Evolutionary conservation across 2,329 filamentous ascomycete genomes (phyloP).

Genomic region (Teratosphaeria pseudoeucalypti): DNA sequence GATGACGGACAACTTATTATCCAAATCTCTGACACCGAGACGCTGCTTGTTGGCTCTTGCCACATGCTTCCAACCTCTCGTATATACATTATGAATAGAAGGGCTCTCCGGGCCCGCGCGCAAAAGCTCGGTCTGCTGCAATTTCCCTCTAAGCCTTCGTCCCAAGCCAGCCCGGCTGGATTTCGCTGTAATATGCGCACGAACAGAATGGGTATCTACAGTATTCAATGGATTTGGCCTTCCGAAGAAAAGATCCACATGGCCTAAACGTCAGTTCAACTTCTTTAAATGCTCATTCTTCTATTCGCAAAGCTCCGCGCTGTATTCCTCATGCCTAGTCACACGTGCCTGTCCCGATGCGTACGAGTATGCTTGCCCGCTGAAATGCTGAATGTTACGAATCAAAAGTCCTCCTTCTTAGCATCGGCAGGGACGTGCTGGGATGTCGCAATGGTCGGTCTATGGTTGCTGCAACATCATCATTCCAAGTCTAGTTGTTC

Average conservation of each 20-base stretch:
- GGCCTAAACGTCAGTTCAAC: not conserved
- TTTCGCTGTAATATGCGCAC: not conserved
- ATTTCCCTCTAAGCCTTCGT: not conserved
- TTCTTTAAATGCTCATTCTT: not conserved
- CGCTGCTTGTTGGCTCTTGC: not conserved
- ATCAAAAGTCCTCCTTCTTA: not conserved
- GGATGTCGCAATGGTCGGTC: not conserved
- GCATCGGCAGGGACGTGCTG: not conserved
- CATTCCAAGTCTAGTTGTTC: conserved; percentile 27
- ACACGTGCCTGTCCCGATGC: not conserved
- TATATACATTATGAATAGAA: conserved; percentile 13
- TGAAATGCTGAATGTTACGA: not conserved
- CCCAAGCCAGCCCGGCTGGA: conserved; percentile 1
- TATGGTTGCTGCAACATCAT: conserved; percentile 22
- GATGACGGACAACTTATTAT: not conserved
- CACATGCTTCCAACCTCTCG: not conserved
- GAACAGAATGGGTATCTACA: conserved; percentile 10
- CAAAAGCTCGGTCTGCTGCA: not conserved
- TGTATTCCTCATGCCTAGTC: not conserved
- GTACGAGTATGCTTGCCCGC: not conserved
- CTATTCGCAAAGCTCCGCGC: not conserved
- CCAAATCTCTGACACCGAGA: not conserved
- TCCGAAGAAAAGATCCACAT: not conserved
- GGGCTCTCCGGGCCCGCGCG: not conserved
- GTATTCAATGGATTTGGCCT: not conserved